These are phyloP conservation scores for Tolypocladium endophyticum DNA, from an alignment of 2,329 filamentous ascomycete species.

Conservation along the genomic window DNA sequence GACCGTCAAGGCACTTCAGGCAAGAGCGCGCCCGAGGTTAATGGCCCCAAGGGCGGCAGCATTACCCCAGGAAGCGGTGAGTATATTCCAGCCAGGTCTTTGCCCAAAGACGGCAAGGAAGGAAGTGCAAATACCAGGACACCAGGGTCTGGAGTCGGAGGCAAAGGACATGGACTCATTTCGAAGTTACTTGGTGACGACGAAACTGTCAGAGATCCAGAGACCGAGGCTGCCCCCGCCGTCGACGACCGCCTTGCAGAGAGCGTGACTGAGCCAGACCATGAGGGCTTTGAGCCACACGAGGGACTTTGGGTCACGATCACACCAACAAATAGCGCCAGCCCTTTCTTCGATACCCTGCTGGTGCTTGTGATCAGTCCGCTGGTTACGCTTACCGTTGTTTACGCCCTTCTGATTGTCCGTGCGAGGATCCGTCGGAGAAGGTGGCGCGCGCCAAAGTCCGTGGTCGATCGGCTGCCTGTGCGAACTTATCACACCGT, in stretches of 20 bases:
- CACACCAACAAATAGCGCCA: conserved; percentile 78
- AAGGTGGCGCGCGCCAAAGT: conserved; percentile 95
- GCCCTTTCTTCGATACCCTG: conserved; percentile 90
- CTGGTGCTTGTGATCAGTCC: conserved; percentile 95
- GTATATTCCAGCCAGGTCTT: conserved; percentile 30
- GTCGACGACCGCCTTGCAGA: conserved; percentile 10
- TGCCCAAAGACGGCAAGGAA: conserved; percentile 2
- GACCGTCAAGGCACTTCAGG: neutral
- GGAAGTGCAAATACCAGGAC: neutral
- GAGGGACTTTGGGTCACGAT: conserved; percentile 95
- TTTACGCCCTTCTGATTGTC: conserved; percentile 80
- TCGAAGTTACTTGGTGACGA: conserved; percentile 41
- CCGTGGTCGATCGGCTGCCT: conserved; percentile 85
- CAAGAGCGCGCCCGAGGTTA: conserved; percentile 6
- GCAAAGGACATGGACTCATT: conserved; percentile 27
- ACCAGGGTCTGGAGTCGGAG: conserved; percentile 19
- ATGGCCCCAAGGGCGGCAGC: conserved; percentile 49
- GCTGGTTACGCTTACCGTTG: conserved; percentile 80
- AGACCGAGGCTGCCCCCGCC: conserved; percentile 14
- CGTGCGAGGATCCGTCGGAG: conserved; percentile 80
- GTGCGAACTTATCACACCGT: conserved; percentile 93
- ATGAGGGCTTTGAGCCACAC: conserved; percentile 18
- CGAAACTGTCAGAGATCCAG: conserved; percentile 14
- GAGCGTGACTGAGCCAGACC: neutral
- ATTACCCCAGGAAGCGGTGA: conserved; percentile 65